Evolutionary conservation across 257 asterid species (phyloP).

Genomic region (Handroanthus guayacan): DNA sequence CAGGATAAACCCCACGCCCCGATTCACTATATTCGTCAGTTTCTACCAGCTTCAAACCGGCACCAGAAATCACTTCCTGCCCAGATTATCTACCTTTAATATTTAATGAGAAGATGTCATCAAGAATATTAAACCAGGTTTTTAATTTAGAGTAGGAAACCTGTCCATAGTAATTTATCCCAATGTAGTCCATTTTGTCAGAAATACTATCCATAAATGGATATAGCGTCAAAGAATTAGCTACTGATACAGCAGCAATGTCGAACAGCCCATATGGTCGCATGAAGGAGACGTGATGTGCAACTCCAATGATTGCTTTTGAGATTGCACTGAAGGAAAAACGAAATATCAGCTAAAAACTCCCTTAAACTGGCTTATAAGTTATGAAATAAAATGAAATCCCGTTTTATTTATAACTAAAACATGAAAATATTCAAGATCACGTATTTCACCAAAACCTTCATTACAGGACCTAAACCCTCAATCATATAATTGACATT

Average conservation of each 20-base stretch:
- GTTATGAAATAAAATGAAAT: background rate
- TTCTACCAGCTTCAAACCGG: constrained; percentile 86
- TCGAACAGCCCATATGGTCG: constrained; percentile 95
- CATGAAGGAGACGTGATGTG: constrained; percentile 93
- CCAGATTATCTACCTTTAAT: constrained; percentile 34
- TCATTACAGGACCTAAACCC: background rate
- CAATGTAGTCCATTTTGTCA: constrained; percentile 85
- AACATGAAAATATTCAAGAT: background rate
- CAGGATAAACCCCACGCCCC: constrained; percentile 98
- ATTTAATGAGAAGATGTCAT: constrained; percentile 17
- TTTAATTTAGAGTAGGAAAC: constrained; percentile 38
- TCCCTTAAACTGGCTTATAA: background rate
- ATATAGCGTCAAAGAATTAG: constrained; percentile 70
- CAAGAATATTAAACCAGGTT: background rate
- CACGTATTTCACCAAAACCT: background rate
- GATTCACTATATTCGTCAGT: constrained; percentile 96
- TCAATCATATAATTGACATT: background rate
- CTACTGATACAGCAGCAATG: constrained; percentile 73
- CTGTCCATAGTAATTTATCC: constrained; percentile 98
- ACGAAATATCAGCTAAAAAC: background rate
- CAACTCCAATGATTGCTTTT: constrained; percentile 80
- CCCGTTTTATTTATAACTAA: background rate
- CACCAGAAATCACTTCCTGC: constrained; percentile 87
- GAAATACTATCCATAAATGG: constrained; percentile 79
- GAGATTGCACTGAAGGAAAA: constrained; percentile 52